Conservation (phyloP, 2,329 filamentous ascomycete genomes). For the Fusarium napiforme region DNA sequence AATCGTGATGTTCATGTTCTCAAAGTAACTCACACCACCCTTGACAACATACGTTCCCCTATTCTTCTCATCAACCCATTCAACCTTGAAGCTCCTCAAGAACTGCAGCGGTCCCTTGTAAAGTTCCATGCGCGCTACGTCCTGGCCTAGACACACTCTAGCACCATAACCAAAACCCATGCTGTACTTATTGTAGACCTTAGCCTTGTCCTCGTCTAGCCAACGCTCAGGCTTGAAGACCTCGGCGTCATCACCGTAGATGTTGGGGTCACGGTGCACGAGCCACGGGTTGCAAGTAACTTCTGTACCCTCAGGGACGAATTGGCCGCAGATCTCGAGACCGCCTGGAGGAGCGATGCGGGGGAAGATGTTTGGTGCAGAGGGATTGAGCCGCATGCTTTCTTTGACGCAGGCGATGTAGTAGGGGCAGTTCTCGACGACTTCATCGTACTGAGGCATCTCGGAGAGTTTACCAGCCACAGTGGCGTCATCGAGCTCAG, state of each 20-base stretch:
- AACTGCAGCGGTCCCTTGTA: constrained; percentile 34
- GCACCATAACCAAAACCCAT: constrained; percentile 55
- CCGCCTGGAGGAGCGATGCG: constrained; percentile 60
- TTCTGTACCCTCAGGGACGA: constrained; percentile 48
- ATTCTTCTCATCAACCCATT: constrained; percentile 12
- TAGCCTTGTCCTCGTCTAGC: constrained; percentile 46
- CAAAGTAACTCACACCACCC: constrained; percentile 35
- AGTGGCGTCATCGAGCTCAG: constrained; percentile 38
- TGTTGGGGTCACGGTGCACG: constrained; percentile 46
- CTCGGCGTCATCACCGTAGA: constrained; percentile 49
- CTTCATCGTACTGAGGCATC: constrained; percentile 46
- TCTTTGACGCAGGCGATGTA: constrained; percentile 66
- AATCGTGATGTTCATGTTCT: constrained; percentile 27
- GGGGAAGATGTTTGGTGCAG: constrained; percentile 60
- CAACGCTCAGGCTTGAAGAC: constrained; percentile 56
- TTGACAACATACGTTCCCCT: constrained; percentile 27
- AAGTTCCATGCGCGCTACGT: constrained; percentile 58
- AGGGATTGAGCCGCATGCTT: constrained; percentile 61
- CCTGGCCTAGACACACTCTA: constrained; percentile 56
- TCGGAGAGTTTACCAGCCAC: constrained; percentile 51
- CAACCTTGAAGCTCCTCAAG: constrained; percentile 29
- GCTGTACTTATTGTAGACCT: constrained; percentile 45
- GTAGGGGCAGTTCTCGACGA: constrained; percentile 52
- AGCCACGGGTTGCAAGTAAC: constrained; percentile 54
- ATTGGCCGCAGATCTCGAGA: constrained; percentile 50